Evolutionary conservation across 2,329 filamentous ascomycete genomes (phyloP), one percentile per base, ranked within the genome.

Genomic region (Aspergillus luchuensis): DNA sequence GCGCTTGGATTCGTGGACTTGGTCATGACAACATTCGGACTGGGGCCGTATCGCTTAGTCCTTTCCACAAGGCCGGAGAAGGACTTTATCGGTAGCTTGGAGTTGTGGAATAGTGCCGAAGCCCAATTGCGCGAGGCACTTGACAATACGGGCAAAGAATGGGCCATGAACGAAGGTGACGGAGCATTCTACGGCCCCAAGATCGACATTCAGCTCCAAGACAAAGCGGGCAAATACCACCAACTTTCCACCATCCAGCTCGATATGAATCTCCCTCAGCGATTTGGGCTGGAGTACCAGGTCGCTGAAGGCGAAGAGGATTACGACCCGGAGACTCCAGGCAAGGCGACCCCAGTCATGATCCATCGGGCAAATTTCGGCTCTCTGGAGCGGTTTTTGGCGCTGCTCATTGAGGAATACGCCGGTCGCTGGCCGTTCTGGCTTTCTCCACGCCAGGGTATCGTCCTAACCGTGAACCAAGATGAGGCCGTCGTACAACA

Each of bases 151-250:
- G 89, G 88, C 8, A 85, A 87, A 67, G 78, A 84, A 38, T 96
- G 91, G 90, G 84, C 83, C 2, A 67, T 94, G 59, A 94, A 92
- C 64, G 84, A 89, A 68, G 91, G 91, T 10, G 92, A 96, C 62
- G 92, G 92, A 13, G 92, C 92, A 4, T 96, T 96, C 71, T 96
- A 96, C 70, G 92, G 92, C 0, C 92, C 92, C 33, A 96, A 96
- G 78, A 96, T 96, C 65, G 92, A 96, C 71, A 90, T 96, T 48
- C 87, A 96, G 41, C 77, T 96, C 49, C 86, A 85, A 62, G 92
- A 96, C 71, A 88, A 89, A 1, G 85, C 91, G 69, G 91, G 91
- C 7, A 96, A 94, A 72, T 90, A 92, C 69, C 92, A 96, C 72
- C 92, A 96, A 73, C 91, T 92, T 2, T 92, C 91, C 3, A 96